phyloP scores from a whole-genome alignment of 2,329 filamentous ascomycete species.

The Pseudogymnoascus sp. region DNA sequence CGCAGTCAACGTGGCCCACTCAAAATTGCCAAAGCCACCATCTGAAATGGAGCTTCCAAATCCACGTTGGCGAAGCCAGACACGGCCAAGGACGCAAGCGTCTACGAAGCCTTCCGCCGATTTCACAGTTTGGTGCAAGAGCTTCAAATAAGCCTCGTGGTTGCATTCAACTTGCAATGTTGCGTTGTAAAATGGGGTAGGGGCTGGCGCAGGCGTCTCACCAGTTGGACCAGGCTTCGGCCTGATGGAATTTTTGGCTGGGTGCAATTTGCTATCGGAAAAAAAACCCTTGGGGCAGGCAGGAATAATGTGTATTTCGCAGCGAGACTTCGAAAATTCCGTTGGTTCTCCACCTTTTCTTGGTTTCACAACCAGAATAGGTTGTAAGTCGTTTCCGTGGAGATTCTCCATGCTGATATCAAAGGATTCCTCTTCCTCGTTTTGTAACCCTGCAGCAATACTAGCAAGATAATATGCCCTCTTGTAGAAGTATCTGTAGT shows the following conservation, averaged over 20 bases:
- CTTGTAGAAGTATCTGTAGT: constrained; percentile 91
- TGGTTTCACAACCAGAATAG: constrained; percentile 48
- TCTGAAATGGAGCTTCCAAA: constrained; percentile 60
- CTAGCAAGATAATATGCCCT: constrained; percentile 85
- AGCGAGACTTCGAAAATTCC: constrained; percentile 37
- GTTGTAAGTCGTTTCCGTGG: constrained; percentile 69
- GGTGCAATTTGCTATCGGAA: constrained; percentile 60
- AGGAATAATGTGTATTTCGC: constrained; percentile 68
- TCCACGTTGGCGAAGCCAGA: constrained; percentile 85
- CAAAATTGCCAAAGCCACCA: constrained; percentile 88
- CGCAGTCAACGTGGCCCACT: constrained; percentile 77
- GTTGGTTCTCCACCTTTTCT: neutral
- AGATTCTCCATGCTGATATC: constrained; percentile 57
- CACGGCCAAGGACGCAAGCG: constrained; percentile 74
- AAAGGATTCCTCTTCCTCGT: constrained; percentile 45
- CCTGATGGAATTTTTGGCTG: constrained; percentile 63
- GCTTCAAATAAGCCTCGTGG: constrained; percentile 65
- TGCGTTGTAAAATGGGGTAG: constrained; percentile 85
- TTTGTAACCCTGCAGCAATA: constrained; percentile 62
- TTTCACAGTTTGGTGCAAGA: constrained; percentile 62
- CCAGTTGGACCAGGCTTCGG: constrained; percentile 41
- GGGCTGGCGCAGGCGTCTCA: constrained; percentile 29
- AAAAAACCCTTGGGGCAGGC: constrained; percentile 65
- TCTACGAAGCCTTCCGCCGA: constrained; percentile 57
- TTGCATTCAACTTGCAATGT: constrained; percentile 71